phyloP scores from a whole-genome alignment of 768 basidiomycete genomes.

The Lyophyllum atratum region DNA sequence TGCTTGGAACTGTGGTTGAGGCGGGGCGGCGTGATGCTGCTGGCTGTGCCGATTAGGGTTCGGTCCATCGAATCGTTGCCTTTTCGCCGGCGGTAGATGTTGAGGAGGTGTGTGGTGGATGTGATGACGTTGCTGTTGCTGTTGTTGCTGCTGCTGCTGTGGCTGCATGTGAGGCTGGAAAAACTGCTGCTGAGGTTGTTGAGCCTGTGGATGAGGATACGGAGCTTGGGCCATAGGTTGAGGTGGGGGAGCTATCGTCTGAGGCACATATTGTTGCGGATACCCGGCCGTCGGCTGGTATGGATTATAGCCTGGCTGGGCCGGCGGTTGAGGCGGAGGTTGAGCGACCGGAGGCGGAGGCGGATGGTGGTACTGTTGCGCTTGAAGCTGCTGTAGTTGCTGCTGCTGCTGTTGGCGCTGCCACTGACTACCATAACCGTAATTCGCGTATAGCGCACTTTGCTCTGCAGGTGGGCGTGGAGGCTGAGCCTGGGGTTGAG shows the following conservation, averaged over 20 bases:
- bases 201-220: conserved; percentile 44
- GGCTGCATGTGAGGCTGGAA: conserved; percentile 45
- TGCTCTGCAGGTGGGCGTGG: conserved; percentile 76
- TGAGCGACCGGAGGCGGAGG: conserved; percentile 55
- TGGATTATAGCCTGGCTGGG: conserved; percentile 70
- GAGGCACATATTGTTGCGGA: conserved; percentile 68
- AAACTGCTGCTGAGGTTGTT: conserved; percentile 49
- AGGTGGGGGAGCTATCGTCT: conserved; percentile 47
- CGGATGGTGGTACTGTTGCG: conserved; percentile 52
- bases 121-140: conserved; percentile 46
- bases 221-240: conserved; percentile 54
- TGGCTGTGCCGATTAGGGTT: conserved; percentile 52
- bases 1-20: conserved; percentile 68
- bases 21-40: conserved; percentile 53
- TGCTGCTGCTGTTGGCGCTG: conserved; percentile 62
- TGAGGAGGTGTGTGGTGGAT: conserved; percentile 69
- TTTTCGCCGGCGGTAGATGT: conserved; percentile 89
- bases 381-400: conserved; percentile 47
- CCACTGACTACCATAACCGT: conserved; percentile 85
- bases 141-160: conserved; percentile 49
- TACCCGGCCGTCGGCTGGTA: conserved; percentile 72
- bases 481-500: conserved; percentile 29
- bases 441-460: conserved; percentile 86
- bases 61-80: conserved; percentile 86
- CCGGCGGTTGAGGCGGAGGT: conserved; percentile 54